Evolutionary conservation across 352 stramenopile species (phyloP).

Genomic region (Phytophthora quininea): DNA sequence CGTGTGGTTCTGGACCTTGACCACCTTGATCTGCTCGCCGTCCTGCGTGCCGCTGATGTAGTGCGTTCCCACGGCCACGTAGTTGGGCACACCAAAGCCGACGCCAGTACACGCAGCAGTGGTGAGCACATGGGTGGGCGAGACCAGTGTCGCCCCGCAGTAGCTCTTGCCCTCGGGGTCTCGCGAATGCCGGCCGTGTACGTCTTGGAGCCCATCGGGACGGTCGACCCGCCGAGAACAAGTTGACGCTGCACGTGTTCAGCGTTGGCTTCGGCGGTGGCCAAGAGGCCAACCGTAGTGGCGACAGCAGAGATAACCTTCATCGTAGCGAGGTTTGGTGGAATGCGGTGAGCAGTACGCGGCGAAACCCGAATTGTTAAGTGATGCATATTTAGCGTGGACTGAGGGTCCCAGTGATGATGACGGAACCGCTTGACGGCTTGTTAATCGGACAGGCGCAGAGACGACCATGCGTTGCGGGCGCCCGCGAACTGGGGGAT

Average conservation of each 20-base stretch:
- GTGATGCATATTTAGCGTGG: no score
- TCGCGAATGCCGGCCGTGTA: conserved; percentile 38
- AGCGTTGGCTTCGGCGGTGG: background rate
- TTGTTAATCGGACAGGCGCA: no score
- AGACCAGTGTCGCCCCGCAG: conserved; percentile 20
- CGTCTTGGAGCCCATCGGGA: conserved; percentile 33
- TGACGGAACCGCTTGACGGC: no score
- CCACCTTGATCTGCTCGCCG: conserved; percentile 34
- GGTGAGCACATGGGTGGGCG: conserved; percentile 35
- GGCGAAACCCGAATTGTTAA: background rate
- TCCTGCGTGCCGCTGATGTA: conserved; percentile 35
- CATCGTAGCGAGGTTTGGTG: background rate
- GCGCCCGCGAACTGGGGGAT: no score
- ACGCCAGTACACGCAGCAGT: conserved; percentile 33
- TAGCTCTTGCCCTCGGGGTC: conserved; percentile 19
- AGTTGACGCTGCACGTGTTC: conserved; percentile 6
- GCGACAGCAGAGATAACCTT: background rate
- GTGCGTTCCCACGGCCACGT: conserved; percentile 45
- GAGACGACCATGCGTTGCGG: no score
- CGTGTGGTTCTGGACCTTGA: conserved; percentile 35
- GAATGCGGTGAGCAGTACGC: background rate
- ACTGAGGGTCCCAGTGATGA: no score
- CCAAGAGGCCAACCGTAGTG: background rate
- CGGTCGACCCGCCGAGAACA: conserved; percentile 34
- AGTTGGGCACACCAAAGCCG: conserved; percentile 33